Conservation (phyloP, 768 basidiomycete genomes). For the Pholiota microspora region DNA sequence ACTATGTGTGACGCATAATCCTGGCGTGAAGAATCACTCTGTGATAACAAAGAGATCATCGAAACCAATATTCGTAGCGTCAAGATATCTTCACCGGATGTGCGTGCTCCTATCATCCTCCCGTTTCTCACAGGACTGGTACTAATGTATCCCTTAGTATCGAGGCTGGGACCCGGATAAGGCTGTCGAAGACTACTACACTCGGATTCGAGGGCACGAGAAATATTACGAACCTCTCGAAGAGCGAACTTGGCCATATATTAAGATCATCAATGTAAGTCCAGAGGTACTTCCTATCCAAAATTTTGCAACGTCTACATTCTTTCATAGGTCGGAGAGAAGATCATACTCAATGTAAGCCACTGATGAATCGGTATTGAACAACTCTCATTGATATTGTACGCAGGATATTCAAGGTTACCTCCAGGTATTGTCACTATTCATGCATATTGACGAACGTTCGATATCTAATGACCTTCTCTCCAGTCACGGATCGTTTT, state of each 20-base stretch:
- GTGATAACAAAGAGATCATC: constrained; percentile 91
- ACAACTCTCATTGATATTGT: neutral
- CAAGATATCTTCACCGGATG: constrained; percentile 98
- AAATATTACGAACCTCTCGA: constrained; percentile 87
- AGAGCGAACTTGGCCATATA: constrained; percentile 89
- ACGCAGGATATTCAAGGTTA: constrained; percentile 82
- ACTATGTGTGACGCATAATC: neutral
- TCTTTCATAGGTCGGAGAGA: constrained; percentile 79
- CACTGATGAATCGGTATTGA: neutral
- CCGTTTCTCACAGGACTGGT: neutral
- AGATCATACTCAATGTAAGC: constrained; percentile 91
- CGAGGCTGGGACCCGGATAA: constrained; percentile 89
- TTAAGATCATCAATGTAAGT: constrained; percentile 88
- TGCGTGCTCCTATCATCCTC: constrained; percentile 36
- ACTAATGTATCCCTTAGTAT: constrained; percentile 53
- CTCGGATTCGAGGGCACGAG: constrained; percentile 86
- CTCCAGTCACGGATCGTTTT: constrained; percentile 89
- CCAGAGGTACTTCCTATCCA: neutral
- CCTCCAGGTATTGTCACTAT: constrained; percentile 54
- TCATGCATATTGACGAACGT: neutral
- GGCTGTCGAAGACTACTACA: constrained; percentile 90
- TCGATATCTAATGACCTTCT: neutral
- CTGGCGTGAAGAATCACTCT: constrained; percentile 68
- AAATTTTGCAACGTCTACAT: constrained; percentile 11
- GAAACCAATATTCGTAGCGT: constrained; percentile 93